phyloP scores from a whole-genome alignment of 495 filamentous ascomycete species.

The Aspergillus panamensis region DNA sequence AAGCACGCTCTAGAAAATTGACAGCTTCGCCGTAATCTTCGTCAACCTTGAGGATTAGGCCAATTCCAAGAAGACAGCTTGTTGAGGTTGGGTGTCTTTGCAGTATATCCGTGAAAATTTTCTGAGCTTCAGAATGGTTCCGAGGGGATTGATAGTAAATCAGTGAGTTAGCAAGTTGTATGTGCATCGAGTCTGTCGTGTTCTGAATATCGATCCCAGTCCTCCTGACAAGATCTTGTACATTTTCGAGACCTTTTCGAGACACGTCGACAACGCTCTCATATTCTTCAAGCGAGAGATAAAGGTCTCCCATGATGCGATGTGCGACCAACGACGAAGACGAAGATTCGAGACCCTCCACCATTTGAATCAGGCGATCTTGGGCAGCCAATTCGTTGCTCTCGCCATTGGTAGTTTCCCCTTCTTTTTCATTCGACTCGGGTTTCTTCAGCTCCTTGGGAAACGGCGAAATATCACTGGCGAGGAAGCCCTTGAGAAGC shows the following conservation, averaged over 20 bases:
- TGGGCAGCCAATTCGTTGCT: constrained; percentile 56
- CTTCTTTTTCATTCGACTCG: constrained; percentile 23
- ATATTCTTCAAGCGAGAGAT: constrained; percentile 80
- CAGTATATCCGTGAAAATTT: constrained; percentile 75
- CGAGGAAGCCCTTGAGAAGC: constrained; percentile 74
- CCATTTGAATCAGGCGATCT: constrained; percentile 76
- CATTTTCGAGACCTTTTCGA: constrained; percentile 62
- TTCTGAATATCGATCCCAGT: constrained; percentile 65
- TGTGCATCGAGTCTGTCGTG: constrained; percentile 67
- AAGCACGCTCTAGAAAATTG: constrained; percentile 69
- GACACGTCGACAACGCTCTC: constrained; percentile 76
- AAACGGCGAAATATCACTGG: constrained; percentile 83
- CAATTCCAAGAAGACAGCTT: constrained; percentile 80
- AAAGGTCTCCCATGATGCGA: constrained; percentile 80
- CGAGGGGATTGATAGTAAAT: constrained; percentile 86
- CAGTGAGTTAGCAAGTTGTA: constrained; percentile 74
- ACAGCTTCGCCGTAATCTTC: constrained; percentile 79
- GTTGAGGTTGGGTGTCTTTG: constrained; percentile 67
- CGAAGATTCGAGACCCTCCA: constrained; percentile 71
- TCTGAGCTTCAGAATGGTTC: constrained; percentile 81
- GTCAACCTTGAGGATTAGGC: constrained; percentile 87
- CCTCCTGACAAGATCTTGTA: constrained; percentile 55
- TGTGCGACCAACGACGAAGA: constrained; percentile 74
- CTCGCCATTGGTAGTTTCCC: constrained; percentile 26
- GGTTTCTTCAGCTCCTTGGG: constrained; percentile 40